Evolutionary conservation across 202 grass and related monocot genomes (phyloP).

Genomic region (Panicum hallii): DNA sequence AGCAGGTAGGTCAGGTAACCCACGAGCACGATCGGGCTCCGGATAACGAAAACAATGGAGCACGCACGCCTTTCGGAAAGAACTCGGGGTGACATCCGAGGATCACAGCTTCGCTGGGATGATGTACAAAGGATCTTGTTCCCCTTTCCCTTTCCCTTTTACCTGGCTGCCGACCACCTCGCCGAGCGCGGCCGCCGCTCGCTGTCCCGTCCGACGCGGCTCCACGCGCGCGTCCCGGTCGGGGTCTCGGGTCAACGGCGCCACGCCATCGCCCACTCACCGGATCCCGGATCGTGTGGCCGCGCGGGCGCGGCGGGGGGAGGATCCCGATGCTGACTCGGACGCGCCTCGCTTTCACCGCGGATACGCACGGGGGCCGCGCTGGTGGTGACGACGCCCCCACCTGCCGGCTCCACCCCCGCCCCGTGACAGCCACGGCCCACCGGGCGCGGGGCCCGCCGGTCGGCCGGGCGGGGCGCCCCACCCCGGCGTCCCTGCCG

Average conservation of each 20-base stretch:
- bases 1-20: not conserved
- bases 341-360: slow-evolving; percentile 4
- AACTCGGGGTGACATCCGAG: not conserved
- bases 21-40: not conserved
- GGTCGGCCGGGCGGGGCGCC: not conserved
- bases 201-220: slow-evolving; percentile 52
- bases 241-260: not conserved
- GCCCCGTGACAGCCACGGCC: not conserved
- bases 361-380: not conserved
- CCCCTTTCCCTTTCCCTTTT: not conserved
- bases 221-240: slow-evolving; percentile 17
- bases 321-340: slow-evolving; percentile 40
- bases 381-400: not conserved
- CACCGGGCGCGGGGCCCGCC: not conserved
- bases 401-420: not conserved
- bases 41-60: slow-evolving; percentile 17
- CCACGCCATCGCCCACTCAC: slow-evolving; percentile 37
- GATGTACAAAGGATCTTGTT: too few species aligned
- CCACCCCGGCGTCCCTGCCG: not conserved
- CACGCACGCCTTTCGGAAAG: not conserved
- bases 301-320: not conserved
- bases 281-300: slow-evolving; percentile 17
- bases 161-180: not conserved
- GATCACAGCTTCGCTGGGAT: not conserved
- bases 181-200: slow-evolving; percentile 23